Base-by-base conservation (phyloP, 2,329 filamentous ascomycete species). In the Colletotrichum neosansevieriae region DNA sequence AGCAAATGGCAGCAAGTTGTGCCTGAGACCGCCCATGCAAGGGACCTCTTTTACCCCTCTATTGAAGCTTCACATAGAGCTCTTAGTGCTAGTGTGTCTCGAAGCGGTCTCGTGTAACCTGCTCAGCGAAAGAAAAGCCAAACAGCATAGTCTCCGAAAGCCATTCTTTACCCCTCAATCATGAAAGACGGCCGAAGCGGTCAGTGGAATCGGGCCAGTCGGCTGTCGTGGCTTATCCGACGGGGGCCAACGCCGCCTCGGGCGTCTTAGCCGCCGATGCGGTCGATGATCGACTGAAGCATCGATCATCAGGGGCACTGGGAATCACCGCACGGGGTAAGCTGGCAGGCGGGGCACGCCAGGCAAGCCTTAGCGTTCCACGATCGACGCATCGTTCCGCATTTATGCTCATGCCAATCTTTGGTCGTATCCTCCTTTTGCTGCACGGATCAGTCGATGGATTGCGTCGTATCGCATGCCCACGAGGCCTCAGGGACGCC, bases 251-350 rank as follows among this genome's bases (percentile, higher is more conserved):
- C 12, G 19, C 47, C 58, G 44, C 40, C 34, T 19, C 59, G 64
- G 45, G 19, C 12, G 53, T 40, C 51, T 63, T 45, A 63, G 19
- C 62, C 61, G 49, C 62, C 66, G 62, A 60, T 65, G 34, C 34
- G 54, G 66, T 69, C 66, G 62, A 69, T 69, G 61, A 32, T 62
- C 66, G 56, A 50, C 66, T 59, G 40, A 60, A 47, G 62, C 66
- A 69, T 69, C 66, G 66, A 69, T 69, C 66, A 69, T 69, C 66
- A 69, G 66, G 66, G 66, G 61, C 62, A n/a, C 13, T 21, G 40
- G 24, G 36, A 66, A 45, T 60, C 56, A 21, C 62, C 65, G 49
- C 56, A 69, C 54, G 47, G 54, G n/a, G 54, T 24, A 66, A 68
- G 21, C 47, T 65, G 61, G 61, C 54, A 68, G 65, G 61, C 66